These are phyloP conservation scores for Colletotrichum magnum DNA, from an alignment of 2,329 filamentous ascomycete species.

Conservation along the genomic window DNA sequence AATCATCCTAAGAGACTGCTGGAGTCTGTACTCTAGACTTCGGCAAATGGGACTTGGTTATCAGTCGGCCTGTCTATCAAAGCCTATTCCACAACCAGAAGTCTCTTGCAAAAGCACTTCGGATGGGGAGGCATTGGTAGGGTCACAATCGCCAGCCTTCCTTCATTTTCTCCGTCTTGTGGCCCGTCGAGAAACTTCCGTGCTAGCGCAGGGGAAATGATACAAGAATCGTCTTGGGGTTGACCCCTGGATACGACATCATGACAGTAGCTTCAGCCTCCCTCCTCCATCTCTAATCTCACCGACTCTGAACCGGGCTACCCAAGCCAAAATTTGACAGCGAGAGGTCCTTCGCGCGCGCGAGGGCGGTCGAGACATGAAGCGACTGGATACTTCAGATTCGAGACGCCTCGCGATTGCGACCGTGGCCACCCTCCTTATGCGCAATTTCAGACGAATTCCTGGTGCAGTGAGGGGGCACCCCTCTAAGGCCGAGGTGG, in stretches of 20 bases:
- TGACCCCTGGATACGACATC: not conserved
- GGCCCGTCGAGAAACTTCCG: not conserved
- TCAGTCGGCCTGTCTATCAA: conserved; percentile 2
- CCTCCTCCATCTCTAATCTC: not conserved
- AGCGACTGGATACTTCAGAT: conserved; percentile 11
- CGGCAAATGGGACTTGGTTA: conserved; percentile 2
- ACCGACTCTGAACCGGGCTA: not conserved
- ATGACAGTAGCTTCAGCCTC: not conserved
- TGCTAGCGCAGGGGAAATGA: conserved; percentile 3
- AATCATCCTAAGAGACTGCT: not conserved
- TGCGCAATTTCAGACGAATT: conserved; percentile 24
- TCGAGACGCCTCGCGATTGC: conserved; percentile 22
- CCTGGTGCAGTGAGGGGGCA: not conserved
- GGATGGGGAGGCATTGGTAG: not conserved
- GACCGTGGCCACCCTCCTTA: not conserved
- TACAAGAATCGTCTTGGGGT: not conserved
- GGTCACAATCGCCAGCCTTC: not conserved
- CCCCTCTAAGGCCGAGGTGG: not conserved
- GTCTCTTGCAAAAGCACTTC: not conserved
- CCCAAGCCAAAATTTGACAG: not conserved
- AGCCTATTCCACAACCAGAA: conserved; percentile 12
- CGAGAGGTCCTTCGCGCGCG: conserved; percentile 2
- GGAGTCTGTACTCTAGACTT: not conserved
- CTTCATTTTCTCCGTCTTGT: too few relatives aligned
- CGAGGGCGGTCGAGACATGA: not conserved